Conservation (phyloP, 106 monocot species). For the Dendrobium nobile region DNA sequence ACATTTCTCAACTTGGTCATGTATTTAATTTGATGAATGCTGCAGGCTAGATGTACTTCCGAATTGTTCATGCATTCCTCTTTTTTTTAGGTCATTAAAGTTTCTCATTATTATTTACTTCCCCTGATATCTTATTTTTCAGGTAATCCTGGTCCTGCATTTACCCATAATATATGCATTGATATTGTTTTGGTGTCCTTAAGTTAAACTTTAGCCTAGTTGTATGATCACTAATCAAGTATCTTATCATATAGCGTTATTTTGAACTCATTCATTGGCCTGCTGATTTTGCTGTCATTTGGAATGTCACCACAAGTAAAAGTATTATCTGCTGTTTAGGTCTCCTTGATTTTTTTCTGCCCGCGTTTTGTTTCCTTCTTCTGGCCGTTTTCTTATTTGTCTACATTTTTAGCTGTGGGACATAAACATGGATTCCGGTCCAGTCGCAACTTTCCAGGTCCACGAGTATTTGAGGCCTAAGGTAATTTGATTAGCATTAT, state of each 20-base stretch:
- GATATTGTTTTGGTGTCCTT: not conserved
- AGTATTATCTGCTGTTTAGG: not conserved
- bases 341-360: not conserved
- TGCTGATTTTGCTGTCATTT: not conserved
- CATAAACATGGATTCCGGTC: slow-evolving; percentile 60
- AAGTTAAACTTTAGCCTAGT: not conserved
- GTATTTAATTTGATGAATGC: too few relatives aligned
- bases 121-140: not conserved
- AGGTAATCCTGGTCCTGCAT: not conserved
- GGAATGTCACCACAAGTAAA: not conserved
- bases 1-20: too few relatives aligned
- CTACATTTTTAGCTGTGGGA: slow-evolving; percentile 45
- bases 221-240: not conserved
- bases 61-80: too few relatives aligned
- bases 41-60: too few relatives aligned
- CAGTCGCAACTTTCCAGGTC: slow-evolving; percentile 58
- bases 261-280: not conserved
- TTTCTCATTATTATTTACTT: not conserved
- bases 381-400: not conserved
- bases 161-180: not conserved
- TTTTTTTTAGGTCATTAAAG: not conserved
- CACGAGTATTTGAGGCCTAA: slow-evolving; percentile 70
- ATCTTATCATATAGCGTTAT: not conserved
- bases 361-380: not conserved
- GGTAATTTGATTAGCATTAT: slow-evolving; percentile 28